Conservation (phyloP, 768 basidiomycete species). For the Lactarius deliciosus region DNA sequence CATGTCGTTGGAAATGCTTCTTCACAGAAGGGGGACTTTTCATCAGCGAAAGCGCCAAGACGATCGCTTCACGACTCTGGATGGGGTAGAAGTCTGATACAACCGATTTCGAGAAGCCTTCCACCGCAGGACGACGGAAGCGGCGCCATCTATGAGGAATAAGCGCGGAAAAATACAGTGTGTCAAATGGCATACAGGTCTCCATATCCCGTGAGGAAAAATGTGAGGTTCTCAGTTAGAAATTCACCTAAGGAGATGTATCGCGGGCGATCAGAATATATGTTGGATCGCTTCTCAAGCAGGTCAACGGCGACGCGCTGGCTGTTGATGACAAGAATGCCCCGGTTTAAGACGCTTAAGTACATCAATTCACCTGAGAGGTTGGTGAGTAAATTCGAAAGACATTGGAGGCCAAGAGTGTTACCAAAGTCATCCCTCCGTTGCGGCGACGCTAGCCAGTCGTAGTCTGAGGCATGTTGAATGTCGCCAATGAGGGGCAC, state of each 20-base stretch:
- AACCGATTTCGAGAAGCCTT: background rate
- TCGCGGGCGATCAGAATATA: background rate
- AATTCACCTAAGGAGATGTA: background rate
- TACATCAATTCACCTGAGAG: too few species aligned
- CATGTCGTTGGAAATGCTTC: constrained; percentile 33
- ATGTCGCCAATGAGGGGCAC: background rate
- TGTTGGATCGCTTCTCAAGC: background rate
- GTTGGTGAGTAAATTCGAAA: too few species aligned
- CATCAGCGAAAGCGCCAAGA: constrained; percentile 28
- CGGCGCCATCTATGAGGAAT: background rate
- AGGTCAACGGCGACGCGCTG: background rate
- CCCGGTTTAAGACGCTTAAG: background rate
- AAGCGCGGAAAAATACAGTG: background rate
- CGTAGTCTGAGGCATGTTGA: too few species aligned
- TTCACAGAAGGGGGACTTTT: constrained; percentile 34
- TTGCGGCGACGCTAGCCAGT: too few species aligned
- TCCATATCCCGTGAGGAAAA: background rate
- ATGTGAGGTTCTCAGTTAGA: background rate
- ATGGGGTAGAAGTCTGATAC: background rate
- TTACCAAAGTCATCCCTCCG: too few species aligned
- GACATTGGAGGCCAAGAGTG: too few species aligned
- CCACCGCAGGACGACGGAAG: background rate
- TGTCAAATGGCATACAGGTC: background rate
- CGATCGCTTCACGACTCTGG: background rate
- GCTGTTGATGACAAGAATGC: background rate